These are phyloP conservation scores for Euphorbia tirucalli DNA, from an alignment of 345 rosid genomes.

Conservation along the genomic window DNA sequence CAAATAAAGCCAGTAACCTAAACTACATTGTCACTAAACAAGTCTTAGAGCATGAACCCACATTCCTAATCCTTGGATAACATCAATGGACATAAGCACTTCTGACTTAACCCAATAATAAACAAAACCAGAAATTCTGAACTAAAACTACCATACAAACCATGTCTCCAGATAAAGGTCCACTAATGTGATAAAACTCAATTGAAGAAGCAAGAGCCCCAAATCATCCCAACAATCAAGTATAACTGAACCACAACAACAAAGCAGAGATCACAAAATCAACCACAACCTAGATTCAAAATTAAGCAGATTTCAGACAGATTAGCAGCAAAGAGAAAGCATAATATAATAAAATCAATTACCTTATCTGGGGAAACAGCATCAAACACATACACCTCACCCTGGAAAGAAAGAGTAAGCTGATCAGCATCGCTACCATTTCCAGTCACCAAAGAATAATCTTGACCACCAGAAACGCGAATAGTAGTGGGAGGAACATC, in stretches of 20 bases:
- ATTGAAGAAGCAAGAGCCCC: not conserved
- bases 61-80: not conserved
- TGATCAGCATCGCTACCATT: constrained; percentile 31
- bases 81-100: not conserved
- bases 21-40: not conserved
- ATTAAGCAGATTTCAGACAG: not conserved
- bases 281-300: constrained; percentile 13
- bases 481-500: constrained; percentile 18
- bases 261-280: constrained; percentile 3
- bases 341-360: not conserved
- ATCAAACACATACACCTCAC: constrained; percentile 50
- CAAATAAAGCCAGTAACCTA: not conserved
- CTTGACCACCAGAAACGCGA: constrained; percentile 21
- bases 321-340: not conserved
- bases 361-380: constrained; percentile 51
- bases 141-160: not conserved
- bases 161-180: not conserved
- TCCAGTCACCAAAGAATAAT: constrained; percentile 15
- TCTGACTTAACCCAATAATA: not conserved
- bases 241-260: not conserved
- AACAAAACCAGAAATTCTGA: not conserved
- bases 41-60: not conserved
- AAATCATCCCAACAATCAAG: not conserved
- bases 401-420: constrained; percentile 49
- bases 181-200: not conserved